phyloP scores from a whole-genome alignment of 192 early-diverging fungal species.

The Mortierella antarctica region DNA sequence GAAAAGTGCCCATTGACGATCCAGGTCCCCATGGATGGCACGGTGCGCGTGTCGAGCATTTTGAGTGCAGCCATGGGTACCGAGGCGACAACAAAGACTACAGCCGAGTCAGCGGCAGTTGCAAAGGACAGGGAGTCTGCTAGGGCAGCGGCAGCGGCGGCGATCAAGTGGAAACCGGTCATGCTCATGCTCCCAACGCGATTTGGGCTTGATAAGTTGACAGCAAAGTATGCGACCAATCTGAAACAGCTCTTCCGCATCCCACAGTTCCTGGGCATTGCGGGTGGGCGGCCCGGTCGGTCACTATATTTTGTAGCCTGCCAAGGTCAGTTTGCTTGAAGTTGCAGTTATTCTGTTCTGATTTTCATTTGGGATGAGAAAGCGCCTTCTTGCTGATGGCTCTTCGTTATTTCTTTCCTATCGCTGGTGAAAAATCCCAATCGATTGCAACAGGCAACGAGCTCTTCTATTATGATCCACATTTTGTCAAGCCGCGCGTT shows the following conservation, averaged over 20 bases:
- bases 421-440: neutral
- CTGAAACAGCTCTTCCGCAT: slow-evolving; percentile 47
- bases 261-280: slow-evolving; percentile 56
- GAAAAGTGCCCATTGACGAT: slow-evolving; percentile 45
- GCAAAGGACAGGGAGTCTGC: neutral
- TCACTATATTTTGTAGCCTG: slow-evolving; percentile 55
- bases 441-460: slow-evolving; percentile 40
- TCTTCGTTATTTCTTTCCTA: neutral
- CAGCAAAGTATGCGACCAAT: slow-evolving; percentile 14
- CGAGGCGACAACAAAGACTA: neutral
- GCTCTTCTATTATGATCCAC: slow-evolving; percentile 51
- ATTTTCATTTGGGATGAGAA: neutral
- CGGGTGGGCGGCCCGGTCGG: slow-evolving; percentile 51
- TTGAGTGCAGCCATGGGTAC: slow-evolving; percentile 13
- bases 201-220: slow-evolving; percentile 26
- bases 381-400: neutral
- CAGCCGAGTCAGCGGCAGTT: neutral
- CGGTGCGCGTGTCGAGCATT: slow-evolving; percentile 19
- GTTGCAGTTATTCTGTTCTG: neutral
- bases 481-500: slow-evolving; percentile 48
- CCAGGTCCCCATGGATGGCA: slow-evolving; percentile 40
- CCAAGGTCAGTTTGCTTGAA: slow-evolving; percentile 32
- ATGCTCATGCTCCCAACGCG: slow-evolving; percentile 44
- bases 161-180: slow-evolving; percentile 36
- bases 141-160: neutral